A percentile compares a stretch with the other conserved stretches of the same genome.
Evolutionary conservation across 768 basidiomycete genomes (phyloP).

Genomic region (Mycena sanguinolenta): DNA sequence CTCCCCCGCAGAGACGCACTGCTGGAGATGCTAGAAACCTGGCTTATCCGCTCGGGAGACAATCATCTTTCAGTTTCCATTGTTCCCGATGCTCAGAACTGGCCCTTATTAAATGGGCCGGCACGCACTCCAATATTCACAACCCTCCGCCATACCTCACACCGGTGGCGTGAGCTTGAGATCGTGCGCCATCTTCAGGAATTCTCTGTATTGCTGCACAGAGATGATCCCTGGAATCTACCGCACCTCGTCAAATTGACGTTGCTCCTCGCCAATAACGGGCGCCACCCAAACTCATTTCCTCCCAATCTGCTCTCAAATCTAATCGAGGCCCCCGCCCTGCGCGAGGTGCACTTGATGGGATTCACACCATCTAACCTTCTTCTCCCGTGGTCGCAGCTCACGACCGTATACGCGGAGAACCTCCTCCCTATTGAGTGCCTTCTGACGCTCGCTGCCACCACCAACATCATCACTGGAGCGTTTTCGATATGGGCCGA

Average conservation of each 20-base stretch:
- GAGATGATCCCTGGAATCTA: slow-evolving; percentile 27
- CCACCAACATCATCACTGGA: slow-evolving; percentile 7
- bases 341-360: slow-evolving; percentile 33
- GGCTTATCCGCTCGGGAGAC: slow-evolving; percentile 17
- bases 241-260: slow-evolving; percentile 30
- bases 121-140: slow-evolving; percentile 14
- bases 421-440: slow-evolving; percentile 28
- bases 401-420: slow-evolving; percentile 23
- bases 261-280: slow-evolving; percentile 9
- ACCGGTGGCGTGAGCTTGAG: slow-evolving; percentile 31
- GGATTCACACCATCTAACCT: slow-evolving; percentile 30
- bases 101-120: too few relatives aligned
- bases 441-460: slow-evolving; percentile 17
- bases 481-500: slow-evolving; percentile 24
- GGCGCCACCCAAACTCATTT: slow-evolving; percentile 4
- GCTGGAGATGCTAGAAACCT: slow-evolving; percentile 17
- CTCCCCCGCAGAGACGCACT: neutral
- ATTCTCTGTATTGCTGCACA: slow-evolving; percentile 11
- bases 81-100: neutral
- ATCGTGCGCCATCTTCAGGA: slow-evolving; percentile 29
- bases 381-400: slow-evolving; percentile 29
- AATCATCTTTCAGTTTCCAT: slow-evolving; percentile 20
- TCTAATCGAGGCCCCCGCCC: slow-evolving; percentile 16
- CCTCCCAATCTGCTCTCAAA: slow-evolving; percentile 1
- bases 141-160: neutral